A percentile compares a stretch with the other conserved stretches of the same genome.
phyloP scores from a whole-genome alignment of 495 filamentous ascomycete species.

The Amniculicola lignicola region DNA sequence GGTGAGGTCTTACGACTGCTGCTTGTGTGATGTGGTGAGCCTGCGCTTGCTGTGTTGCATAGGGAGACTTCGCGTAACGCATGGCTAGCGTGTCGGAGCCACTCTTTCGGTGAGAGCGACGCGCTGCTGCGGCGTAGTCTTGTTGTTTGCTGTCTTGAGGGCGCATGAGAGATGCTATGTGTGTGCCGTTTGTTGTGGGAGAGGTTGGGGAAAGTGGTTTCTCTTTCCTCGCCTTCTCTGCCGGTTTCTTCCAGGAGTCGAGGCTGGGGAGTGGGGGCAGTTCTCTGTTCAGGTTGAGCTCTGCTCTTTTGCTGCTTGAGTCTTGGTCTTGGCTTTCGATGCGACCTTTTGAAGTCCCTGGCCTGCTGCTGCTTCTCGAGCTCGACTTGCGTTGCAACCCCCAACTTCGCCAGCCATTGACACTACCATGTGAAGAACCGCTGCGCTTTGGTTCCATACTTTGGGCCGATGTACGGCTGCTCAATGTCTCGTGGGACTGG shows the following conservation, averaged over 20 bases:
- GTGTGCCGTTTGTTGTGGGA: slow-evolving; percentile 15
- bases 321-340: slow-evolving; percentile 19
- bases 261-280: slow-evolving; percentile 44
- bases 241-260: slow-evolving; percentile 37
- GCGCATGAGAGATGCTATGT: slow-evolving; percentile 38
- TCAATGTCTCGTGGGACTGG: slow-evolving; percentile 14
- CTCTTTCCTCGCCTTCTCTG: slow-evolving; percentile 25
- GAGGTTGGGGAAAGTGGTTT: slow-evolving; percentile 15
- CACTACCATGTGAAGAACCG: slow-evolving; percentile 24
- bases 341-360: slow-evolving; percentile 24
- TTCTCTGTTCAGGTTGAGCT: slow-evolving; percentile 44
- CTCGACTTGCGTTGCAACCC: slow-evolving; percentile 32
- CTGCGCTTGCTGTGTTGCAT: slow-evolving; percentile 4
- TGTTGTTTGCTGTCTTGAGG: slow-evolving; percentile 22
- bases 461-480: neutral
- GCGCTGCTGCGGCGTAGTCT: slow-evolving; percentile 27
- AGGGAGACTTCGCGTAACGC: slow-evolving; percentile 8
- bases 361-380: slow-evolving; percentile 29
- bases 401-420: slow-evolving; percentile 40
- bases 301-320: slow-evolving; percentile 28
- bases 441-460: slow-evolving; percentile 13
- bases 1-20: neutral
- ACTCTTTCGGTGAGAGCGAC: slow-evolving; percentile 28
- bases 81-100: slow-evolving; percentile 31
- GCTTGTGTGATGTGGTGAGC: neutral